Conservation (phyloP, 257 asterid species). For the Striga asiatica region DNA sequence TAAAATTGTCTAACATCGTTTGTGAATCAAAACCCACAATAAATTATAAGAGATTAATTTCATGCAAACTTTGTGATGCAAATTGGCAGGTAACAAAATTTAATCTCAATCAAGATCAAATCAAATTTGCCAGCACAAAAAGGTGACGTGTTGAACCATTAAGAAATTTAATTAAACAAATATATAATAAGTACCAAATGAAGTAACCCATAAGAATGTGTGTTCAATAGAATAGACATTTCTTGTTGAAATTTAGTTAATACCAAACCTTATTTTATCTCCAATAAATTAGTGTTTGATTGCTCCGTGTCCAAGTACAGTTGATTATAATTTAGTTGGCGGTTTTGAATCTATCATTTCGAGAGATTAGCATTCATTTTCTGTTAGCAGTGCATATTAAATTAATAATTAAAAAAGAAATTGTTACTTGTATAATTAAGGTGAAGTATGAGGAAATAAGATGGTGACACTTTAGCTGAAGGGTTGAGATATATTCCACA, state of each 20-base stretch:
- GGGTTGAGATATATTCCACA: neutral
- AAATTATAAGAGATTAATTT: too few species aligned
- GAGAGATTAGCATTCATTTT: slow-evolving; percentile 43
- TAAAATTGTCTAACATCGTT: too few species aligned
- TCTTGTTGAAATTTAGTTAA: slow-evolving; percentile 42
- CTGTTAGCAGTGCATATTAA: slow-evolving; percentile 24
- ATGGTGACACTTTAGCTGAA: slow-evolving; percentile 49
- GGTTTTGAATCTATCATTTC: slow-evolving; percentile 31
- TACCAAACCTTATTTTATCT: slow-evolving; percentile 30
- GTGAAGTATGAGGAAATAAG: slow-evolving; percentile 37
- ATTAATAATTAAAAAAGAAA: too few species aligned
- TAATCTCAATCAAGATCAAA: too few species aligned
- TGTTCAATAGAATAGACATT: slow-evolving; percentile 22
- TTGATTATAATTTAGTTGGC: slow-evolving; percentile 48
- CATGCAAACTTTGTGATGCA: too few species aligned
- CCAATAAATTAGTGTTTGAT: slow-evolving; percentile 13
- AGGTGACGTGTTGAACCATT: slow-evolving; percentile 31
- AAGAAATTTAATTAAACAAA: slow-evolving; percentile 7
- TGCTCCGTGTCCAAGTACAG: slow-evolving; percentile 22
- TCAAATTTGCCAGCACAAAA: slow-evolving; percentile 7
- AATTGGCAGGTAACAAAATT: too few species aligned
- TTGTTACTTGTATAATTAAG: too few species aligned
- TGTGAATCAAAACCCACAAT: too few species aligned
- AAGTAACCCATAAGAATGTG: slow-evolving; percentile 43
- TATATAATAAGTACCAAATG: slow-evolving; percentile 17